Evolutionary conservation across 2,329 filamentous ascomycete genomes (phyloP).

Genomic region (Colletotrichum magnum): DNA sequence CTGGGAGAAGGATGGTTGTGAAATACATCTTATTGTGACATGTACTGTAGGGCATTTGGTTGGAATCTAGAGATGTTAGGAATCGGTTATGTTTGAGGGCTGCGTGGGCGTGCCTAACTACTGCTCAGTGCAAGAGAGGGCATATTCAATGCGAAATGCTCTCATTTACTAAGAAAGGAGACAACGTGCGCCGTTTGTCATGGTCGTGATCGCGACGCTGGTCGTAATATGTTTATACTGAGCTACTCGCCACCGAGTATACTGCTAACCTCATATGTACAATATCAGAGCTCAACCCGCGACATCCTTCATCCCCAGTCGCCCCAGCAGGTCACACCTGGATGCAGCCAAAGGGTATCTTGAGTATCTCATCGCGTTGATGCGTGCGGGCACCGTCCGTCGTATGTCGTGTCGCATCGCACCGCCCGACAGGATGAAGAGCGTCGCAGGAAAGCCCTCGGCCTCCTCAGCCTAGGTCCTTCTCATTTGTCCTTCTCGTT

Average conservation of each 20-base stretch:
- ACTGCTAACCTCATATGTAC: constrained; percentile 32
- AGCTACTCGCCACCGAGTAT: constrained; percentile 23
- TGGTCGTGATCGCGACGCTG: background rate
- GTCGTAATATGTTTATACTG: constrained; percentile 29
- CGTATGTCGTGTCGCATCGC: background rate
- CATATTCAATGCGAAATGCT: constrained; percentile 3
- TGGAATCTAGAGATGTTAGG: constrained; percentile 8
- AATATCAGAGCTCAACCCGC: constrained; percentile 13
- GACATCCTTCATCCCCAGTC: background rate
- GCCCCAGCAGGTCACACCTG: constrained; percentile 4
- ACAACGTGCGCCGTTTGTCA: background rate
- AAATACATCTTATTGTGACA: background rate
- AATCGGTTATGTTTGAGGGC: background rate
- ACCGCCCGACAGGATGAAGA: constrained; percentile 9
- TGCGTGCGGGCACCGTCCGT: constrained; percentile 1
- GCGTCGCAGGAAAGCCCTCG: background rate
- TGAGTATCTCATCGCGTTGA: constrained; percentile 22
- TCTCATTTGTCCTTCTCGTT: constrained; percentile 69
- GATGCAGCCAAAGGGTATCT: constrained; percentile 40
- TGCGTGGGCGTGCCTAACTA: background rate
- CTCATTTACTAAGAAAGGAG: background rate
- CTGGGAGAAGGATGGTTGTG: constrained; percentile 5
- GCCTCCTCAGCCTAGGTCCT: background rate
- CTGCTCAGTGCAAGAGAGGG: background rate
- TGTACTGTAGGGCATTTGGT: background rate